Conservation (phyloP, 192 early-diverging fungal genomes). For the Gaertneriomyces sp. region DNA sequence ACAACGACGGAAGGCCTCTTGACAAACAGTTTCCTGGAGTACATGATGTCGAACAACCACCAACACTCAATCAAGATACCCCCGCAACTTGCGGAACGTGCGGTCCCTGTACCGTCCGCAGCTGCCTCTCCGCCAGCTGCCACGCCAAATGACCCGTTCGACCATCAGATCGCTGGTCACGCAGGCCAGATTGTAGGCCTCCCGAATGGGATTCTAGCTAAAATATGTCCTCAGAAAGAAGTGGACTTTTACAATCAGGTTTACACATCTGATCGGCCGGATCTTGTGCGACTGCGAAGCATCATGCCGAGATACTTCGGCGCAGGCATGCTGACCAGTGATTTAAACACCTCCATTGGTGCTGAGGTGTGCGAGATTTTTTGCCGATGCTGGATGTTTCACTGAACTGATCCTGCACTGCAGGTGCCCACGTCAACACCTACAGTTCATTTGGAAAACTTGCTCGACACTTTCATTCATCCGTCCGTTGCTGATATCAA, state of each 20-base stretch:
- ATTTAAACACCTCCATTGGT: too few relatives aligned
- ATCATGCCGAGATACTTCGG: conserved; percentile 16
- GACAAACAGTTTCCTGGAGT: too few relatives aligned
- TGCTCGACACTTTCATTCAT: conserved; percentile 59
- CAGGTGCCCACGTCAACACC: neutral
- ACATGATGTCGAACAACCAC: neutral
- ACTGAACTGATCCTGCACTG: conserved; percentile 8
- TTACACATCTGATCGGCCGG: conserved; percentile 22
- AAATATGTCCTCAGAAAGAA: conserved; percentile 64
- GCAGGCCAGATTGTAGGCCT: conserved; percentile 59
- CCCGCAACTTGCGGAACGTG: neutral
- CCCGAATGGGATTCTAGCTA: conserved; percentile 66
- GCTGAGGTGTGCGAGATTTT: too few relatives aligned
- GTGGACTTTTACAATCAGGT: conserved; percentile 68
- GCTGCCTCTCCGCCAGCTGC: neutral
- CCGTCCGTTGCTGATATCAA: conserved; percentile 88
- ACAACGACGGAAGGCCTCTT: too few relatives aligned
- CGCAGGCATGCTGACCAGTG: neutral
- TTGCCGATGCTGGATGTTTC: conserved; percentile 39
- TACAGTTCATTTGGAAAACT: conserved; percentile 66
- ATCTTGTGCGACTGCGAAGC: conserved; percentile 5
- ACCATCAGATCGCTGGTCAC: conserved; percentile 78
- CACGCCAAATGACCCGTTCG: neutral
- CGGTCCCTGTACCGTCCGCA: neutral
- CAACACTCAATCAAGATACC: conserved; percentile 2